A percentile compares a stretch with the other conserved stretches of the same genome.
phyloP scores from a whole-genome alignment of 2,329 filamentous ascomycete species.

The Ilyonectria mors-panacis region DNA sequence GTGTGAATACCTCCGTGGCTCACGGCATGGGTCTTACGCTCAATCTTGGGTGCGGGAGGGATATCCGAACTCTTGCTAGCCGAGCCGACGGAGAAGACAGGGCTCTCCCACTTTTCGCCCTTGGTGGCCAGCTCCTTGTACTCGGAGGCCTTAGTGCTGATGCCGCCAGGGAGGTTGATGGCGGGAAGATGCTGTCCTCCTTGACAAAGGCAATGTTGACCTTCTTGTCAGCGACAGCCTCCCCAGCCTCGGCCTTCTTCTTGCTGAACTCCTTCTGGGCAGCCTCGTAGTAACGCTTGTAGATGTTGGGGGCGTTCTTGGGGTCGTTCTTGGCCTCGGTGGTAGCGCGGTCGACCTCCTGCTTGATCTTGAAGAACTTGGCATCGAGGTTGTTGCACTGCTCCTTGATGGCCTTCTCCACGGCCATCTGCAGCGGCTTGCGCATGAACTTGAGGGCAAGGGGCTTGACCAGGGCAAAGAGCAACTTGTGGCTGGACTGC shows the following conservation, averaged over 20 bases:
- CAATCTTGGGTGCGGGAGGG: constrained; percentile 70
- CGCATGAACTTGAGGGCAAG: constrained; percentile 87
- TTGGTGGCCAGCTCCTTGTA: constrained; percentile 90
- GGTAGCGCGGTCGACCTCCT: constrained; percentile 82
- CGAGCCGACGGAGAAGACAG: constrained; percentile 89
- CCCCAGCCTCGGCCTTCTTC: constrained; percentile 83
- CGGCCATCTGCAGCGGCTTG: constrained; percentile 86
- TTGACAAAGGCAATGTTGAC: constrained; percentile 72
- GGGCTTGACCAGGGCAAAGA: constrained; percentile 90
- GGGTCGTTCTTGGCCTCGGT: constrained; percentile 73
- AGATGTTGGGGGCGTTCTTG: constrained; percentile 84
- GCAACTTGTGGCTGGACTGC: constrained; percentile 94
- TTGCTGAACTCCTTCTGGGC: constrained; percentile 81
- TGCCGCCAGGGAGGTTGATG: constrained; percentile 84
- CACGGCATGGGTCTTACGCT: constrained; percentile 58
- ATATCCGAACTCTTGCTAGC: constrained; percentile 81
- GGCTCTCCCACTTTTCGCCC: constrained; percentile 95
- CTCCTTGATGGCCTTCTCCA: constrained; percentile 92
- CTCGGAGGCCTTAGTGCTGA: constrained; percentile 93
- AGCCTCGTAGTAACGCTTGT: constrained; percentile 85
- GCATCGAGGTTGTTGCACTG: constrained; percentile 82
- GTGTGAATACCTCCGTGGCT: constrained; percentile 37
- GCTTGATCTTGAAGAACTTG: constrained; percentile 82
- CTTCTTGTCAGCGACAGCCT: constrained; percentile 75
- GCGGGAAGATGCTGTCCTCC: constrained; percentile 91